Conservation (phyloP, 345 rosid species). For the Linum usitatissimum region DNA sequence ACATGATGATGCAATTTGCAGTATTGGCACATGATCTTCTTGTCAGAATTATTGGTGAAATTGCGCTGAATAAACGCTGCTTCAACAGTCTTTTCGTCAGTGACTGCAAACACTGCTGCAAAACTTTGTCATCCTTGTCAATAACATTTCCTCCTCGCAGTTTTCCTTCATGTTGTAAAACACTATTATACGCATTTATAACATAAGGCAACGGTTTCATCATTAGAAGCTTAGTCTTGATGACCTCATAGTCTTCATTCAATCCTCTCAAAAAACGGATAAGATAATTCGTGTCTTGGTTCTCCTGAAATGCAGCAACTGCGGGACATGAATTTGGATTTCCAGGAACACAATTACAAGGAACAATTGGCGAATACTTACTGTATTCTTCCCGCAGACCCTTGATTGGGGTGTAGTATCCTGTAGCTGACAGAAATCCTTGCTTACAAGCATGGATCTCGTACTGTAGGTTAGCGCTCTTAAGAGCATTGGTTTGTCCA, state of each 20-base stretch:
- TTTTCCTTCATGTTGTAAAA: background rate
- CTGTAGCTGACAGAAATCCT: background rate
- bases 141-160: background rate
- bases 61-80: too few species aligned
- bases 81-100: too few species aligned
- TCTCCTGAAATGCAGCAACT: background rate
- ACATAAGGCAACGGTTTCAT: background rate
- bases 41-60: too few species aligned
- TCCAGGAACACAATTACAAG: background rate
- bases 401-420: background rate
- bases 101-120: background rate
- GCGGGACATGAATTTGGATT: background rate
- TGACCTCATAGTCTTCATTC: background rate
- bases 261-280: background rate
- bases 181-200: background rate
- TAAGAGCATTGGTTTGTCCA: background rate
- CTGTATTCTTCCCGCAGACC: background rate
- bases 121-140: background rate
- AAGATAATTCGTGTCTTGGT: background rate
- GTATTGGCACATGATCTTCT: too few species aligned
- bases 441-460: background rate
- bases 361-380: background rate
- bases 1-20: too few species aligned
- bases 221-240: background rate
- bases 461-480: background rate